Base-by-base conservation (phyloP, 176 grass and related monocot species). In the Tillandsia fasciculata region DNA sequence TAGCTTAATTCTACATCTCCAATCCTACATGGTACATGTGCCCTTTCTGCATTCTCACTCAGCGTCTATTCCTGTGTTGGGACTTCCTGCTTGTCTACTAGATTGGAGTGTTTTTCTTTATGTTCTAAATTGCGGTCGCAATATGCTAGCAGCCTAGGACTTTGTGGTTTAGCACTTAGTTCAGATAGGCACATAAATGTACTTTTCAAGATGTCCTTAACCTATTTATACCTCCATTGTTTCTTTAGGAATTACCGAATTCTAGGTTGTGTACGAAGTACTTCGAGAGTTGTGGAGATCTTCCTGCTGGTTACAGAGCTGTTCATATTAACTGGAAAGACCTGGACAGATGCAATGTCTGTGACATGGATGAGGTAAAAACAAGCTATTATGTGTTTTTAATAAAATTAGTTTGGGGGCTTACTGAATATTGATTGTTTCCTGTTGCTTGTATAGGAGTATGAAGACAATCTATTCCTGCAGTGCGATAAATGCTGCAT, bases 321-420 rank as follows among this genome's bases (percentile, higher is more conserved):
- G 94, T 99, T 79, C 77, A 84, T 74, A 88, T 99, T 70, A 84
- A 90, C 49, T 99, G 94, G 94, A 99, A 99, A 84, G 94, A 90
- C 86, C 84, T 99, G 24, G 94, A 99, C 74, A 84, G 63, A 77
- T 99, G 94, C 80, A 87, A 73, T 77, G 94, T 99, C 72, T 99
- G 94, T 64, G 94, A 99, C 82, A 99, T 99, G 94, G 94, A 99
- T 78, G 94, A 99, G 94, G 94, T 93, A 83, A 81, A 64, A 75
- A 64, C 33, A 42, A 27, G 63, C 50, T 72, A 50, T n/a, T 72
- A 64, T 64, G 63, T 20, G 14, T 17, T 14, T 22, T 3, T 58
- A 13, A 59, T 15, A 17, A 59, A 59, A 42, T 42, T 59, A 8
- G 5, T 15, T 58, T 11, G 10, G 1, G 1, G 26, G 2, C 64